A percentile compares a stretch with the other conserved stretches of the same genome.
These are phyloP conservation scores for Suhomyces chickasaworum DNA, from an alignment of 1,139 yeast species.

Conservation along the genomic window DNA sequence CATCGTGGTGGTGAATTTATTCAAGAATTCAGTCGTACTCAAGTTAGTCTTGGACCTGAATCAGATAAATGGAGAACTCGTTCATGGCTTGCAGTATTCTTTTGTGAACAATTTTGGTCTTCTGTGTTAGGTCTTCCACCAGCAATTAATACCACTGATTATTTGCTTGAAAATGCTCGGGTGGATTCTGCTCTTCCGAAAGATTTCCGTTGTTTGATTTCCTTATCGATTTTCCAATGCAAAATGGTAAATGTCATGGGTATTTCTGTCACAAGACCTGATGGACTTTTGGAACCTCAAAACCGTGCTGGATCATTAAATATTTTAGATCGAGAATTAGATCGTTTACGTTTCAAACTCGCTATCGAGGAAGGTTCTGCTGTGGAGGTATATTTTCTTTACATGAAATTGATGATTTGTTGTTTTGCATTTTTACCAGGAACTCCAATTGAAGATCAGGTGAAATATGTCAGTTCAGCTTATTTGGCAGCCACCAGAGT, in stretches of 20 bases:
- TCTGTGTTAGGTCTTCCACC: conserved; percentile 88
- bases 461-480: conserved; percentile 79
- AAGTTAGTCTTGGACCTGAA: conserved; percentile 79
- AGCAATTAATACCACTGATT: conserved; percentile 76
- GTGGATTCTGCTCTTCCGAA: conserved; percentile 68
- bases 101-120: conserved; percentile 90
- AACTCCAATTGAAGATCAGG: conserved; percentile 86
- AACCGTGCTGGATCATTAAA: conserved; percentile 80
- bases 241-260: conserved; percentile 87
- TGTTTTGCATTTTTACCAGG: conserved; percentile 91
- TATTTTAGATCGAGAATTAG: conserved; percentile 76
- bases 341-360: conserved; percentile 64
- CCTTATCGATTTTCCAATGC: conserved; percentile 80
- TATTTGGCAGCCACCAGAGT: conserved; percentile 81
- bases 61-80: conserved; percentile 95
- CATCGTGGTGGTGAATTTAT: conserved; percentile 89
- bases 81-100: conserved; percentile 87
- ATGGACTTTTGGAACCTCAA: conserved; percentile 84
- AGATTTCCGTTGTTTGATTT: conserved; percentile 70
- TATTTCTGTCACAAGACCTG: conserved; percentile 82
- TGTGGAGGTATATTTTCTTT: conserved; percentile 78
- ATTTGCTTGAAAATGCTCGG: conserved; percentile 76
- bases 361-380: conserved; percentile 61
- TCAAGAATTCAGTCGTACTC: conserved; percentile 87
- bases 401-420: conserved; percentile 79